Conservation (phyloP, 2,329 filamentous ascomycete species). For the Drechslerella stenobrocha region DNA sequence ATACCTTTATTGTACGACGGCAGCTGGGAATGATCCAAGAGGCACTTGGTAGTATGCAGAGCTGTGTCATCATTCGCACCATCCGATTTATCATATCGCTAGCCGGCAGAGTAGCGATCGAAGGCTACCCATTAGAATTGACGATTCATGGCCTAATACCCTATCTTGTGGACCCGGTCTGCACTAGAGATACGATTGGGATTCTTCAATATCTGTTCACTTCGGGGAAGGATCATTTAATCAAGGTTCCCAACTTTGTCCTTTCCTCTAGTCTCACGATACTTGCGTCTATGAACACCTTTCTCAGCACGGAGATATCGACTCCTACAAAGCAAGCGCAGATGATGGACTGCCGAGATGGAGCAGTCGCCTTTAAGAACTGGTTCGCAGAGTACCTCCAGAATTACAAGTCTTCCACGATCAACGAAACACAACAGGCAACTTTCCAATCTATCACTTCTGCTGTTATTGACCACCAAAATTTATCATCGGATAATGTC, state of each 20-base stretch:
- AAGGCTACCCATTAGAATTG: conserved; percentile 87
- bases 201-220: conserved; percentile 81
- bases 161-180: conserved; percentile 80
- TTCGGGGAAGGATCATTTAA: conserved; percentile 68
- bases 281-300: conserved; percentile 74
- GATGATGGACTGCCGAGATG: conserved; percentile 73
- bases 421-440: conserved; percentile 58
- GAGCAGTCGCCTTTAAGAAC: conserved; percentile 72
- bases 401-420: conserved; percentile 62
- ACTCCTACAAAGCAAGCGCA: conserved; percentile 85
- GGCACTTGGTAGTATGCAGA: conserved; percentile 81
- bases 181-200: conserved; percentile 85
- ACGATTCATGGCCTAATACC: conserved; percentile 76
- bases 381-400: conserved; percentile 76
- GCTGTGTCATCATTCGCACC: conserved; percentile 82
- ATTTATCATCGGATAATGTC: conserved; percentile 28
- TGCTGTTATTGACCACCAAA: conserved; percentile 36
- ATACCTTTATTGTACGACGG: conserved; percentile 73
- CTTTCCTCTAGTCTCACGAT: conserved; percentile 79
- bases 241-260: conserved; percentile 71
- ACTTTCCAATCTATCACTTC: conserved; percentile 66
- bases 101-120: conserved; percentile 71
- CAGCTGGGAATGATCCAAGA: conserved; percentile 80
- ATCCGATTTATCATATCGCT: conserved; percentile 78
- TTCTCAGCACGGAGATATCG: conserved; percentile 73